phyloP scores from a whole-genome alignment of 139 green algal genomes.

The Astrephomene gubernaculifera region DNA sequence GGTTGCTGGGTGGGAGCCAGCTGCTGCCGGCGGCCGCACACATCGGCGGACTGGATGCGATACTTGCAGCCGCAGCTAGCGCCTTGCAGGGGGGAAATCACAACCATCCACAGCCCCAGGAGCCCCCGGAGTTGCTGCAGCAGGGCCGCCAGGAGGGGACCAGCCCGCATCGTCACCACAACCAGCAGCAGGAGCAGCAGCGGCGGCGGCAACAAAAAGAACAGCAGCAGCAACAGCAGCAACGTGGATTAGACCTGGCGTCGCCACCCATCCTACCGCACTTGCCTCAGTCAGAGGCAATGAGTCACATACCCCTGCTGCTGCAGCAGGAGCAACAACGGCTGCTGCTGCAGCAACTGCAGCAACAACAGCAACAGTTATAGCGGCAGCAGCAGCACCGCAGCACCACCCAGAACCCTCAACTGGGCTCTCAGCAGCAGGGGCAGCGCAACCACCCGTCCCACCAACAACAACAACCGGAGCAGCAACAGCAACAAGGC shows the following conservation, averaged over 20 bases:
- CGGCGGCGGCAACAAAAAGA: neutral
- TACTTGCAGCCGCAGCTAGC: too few species aligned
- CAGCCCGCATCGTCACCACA: neutral
- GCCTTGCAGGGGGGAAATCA: too few species aligned
- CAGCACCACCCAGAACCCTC: neutral
- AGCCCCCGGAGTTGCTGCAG: too few species aligned
- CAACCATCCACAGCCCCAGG: too few species aligned
- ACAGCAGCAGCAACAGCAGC: neutral
- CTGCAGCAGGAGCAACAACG: neutral
- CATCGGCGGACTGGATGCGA: too few species aligned
- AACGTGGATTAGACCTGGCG: neutral
- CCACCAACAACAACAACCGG: neutral
- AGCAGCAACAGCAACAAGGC: neutral
- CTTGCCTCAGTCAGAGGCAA: constrained; percentile 4
- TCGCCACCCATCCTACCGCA: neutral
- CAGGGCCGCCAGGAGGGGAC: neutral
- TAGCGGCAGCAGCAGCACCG: neutral
- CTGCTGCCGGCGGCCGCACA: too few species aligned
- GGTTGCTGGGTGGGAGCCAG: too few species aligned
- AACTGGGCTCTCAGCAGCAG: constrained; percentile 33
- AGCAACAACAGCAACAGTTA: constrained; percentile 13
- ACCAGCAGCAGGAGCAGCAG: neutral
- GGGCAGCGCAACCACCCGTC: constrained; percentile 5
- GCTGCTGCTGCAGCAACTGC: neutral
- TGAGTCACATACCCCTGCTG: too few species aligned